Evolutionary conservation across 768 basidiomycete species (phyloP).

Genomic region (Rhodocollybia butyracea): DNA sequence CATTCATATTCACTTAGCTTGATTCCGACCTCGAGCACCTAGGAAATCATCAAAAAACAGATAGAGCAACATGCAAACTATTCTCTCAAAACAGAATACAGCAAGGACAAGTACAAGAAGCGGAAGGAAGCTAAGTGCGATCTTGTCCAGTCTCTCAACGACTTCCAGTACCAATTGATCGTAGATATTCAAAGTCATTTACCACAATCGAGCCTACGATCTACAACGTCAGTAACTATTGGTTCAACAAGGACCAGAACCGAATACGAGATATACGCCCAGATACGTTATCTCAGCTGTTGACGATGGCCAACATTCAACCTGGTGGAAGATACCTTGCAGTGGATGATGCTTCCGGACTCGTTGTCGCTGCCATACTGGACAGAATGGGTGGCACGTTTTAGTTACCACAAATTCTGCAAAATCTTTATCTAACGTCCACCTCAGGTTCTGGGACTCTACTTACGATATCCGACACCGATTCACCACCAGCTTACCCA

Average conservation of each 20-base stretch:
- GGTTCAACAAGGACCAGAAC: slow-evolving; percentile 80
- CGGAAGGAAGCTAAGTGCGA: slow-evolving; percentile 94
- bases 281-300: slow-evolving; percentile 86
- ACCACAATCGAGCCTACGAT: slow-evolving; percentile 85
- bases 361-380: slow-evolving; percentile 80
- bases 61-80: slow-evolving; percentile 92
- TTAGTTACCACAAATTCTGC: too few species aligned
- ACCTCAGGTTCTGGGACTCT: slow-evolving; percentile 75
- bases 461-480: slow-evolving; percentile 82
- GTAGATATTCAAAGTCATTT: slow-evolving; percentile 83
- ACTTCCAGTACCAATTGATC: neutral
- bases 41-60: slow-evolving; percentile 95
- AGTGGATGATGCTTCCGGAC: slow-evolving; percentile 89
- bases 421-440: neutral
- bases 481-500: slow-evolving; percentile 91
- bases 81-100: slow-evolving; percentile 93
- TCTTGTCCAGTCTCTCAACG: neutral
- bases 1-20: slow-evolving; percentile 1
- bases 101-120: slow-evolving; percentile 97
- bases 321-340: slow-evolving; percentile 87
- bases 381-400: slow-evolving; percentile 78
- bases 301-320: slow-evolving; percentile 77
- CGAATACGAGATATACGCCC: slow-evolving; percentile 81
- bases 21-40: slow-evolving; percentile 6
- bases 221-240: slow-evolving; percentile 85